Conservation (phyloP, 805 yeast species). For the Yarrowia sp. region DNA sequence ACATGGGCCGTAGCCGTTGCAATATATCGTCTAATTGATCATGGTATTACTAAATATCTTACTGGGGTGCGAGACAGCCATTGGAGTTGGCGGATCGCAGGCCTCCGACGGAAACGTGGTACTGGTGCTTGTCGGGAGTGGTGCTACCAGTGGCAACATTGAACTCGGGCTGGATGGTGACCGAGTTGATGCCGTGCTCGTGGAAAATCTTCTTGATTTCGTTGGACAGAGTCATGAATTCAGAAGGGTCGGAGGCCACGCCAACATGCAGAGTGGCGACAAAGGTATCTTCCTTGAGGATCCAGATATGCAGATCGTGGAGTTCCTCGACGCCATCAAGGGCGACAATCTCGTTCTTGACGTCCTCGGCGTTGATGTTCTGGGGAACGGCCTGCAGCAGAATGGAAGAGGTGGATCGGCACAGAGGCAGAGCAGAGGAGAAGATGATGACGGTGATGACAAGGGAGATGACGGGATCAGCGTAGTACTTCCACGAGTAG, state of each 20-base stretch:
- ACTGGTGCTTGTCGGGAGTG: slow-evolving; percentile 36
- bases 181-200: slow-evolving; percentile 85
- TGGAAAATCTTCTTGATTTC: slow-evolving; percentile 81
- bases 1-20: no score
- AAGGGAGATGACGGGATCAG: slow-evolving; percentile 86
- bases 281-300: slow-evolving; percentile 81
- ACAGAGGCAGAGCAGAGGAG: slow-evolving; percentile 88
- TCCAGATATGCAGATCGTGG: slow-evolving; percentile 98
- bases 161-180: slow-evolving; percentile 97
- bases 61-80: slow-evolving; percentile 36
- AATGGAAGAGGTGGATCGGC: slow-evolving; percentile 84
- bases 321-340: slow-evolving; percentile 80
- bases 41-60: slow-evolving; percentile 22
- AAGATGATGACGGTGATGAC: slow-evolving; percentile 87
- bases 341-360: slow-evolving; percentile 69
- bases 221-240: slow-evolving; percentile 73
- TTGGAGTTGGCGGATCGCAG: slow-evolving; percentile 36
- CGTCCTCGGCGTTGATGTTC: slow-evolving; percentile 75
- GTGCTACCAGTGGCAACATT: slow-evolving; percentile 43
- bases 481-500: slow-evolving; percentile 82
- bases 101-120: slow-evolving; percentile 39
- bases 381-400: slow-evolving; percentile 92
- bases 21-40: neutral
- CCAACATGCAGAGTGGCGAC: slow-evolving; percentile 92
- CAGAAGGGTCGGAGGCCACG: slow-evolving; percentile 66